phyloP scores from a whole-genome alignment of 2,329 filamentous ascomycete genomes.

The Beauveria sp. region DNA sequence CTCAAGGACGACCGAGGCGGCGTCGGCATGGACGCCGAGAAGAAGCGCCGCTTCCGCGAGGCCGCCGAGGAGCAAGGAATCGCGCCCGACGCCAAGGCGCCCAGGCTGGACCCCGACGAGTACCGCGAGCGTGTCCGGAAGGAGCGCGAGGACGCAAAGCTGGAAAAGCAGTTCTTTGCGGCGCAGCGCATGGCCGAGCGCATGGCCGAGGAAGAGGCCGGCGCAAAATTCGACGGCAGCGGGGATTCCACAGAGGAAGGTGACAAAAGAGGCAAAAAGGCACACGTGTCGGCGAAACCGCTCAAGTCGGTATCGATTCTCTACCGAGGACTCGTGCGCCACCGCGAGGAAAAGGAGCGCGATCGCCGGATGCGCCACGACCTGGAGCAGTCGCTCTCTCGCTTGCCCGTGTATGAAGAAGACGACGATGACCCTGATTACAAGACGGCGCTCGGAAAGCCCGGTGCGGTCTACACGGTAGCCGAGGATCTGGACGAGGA shows the following conservation, averaged over 20 bases:
- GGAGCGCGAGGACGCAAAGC: conserved; percentile 60
- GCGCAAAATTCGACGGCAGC: conserved; percentile 19
- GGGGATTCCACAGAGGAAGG: conserved; percentile 14
- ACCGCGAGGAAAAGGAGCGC: conserved; percentile 64
- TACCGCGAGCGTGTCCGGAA: conserved; percentile 65
- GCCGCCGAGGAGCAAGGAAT: conserved; percentile 46
- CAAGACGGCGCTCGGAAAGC: conserved; percentile 57
- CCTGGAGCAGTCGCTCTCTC: conserved; percentile 55
- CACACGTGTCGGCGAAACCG: conserved; percentile 37
- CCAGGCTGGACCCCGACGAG: conserved; percentile 57
- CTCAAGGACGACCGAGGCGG: conserved; percentile 76
- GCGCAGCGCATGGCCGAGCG: conserved; percentile 79
- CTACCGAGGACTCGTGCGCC: conserved; percentile 67
- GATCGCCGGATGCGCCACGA: conserved; percentile 58
- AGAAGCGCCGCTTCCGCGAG: conserved; percentile 68
- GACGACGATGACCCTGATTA: conserved; percentile 71
- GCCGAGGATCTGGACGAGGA: conserved; percentile 69
- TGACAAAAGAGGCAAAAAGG: not conserved
- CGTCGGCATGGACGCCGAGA: conserved; percentile 75
- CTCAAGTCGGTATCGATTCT: conserved; percentile 66
- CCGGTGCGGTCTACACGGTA: conserved; percentile 45
- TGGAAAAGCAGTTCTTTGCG: conserved; percentile 62
- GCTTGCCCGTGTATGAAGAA: conserved; percentile 59
- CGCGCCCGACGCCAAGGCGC: conserved; percentile 48
- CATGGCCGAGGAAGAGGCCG: conserved; percentile 52